A percentile compares a stretch with the other conserved stretches of the same genome.
Conservation (phyloP, 1,284 basidiomycete genomes). For the Malassezia equina region DNA sequence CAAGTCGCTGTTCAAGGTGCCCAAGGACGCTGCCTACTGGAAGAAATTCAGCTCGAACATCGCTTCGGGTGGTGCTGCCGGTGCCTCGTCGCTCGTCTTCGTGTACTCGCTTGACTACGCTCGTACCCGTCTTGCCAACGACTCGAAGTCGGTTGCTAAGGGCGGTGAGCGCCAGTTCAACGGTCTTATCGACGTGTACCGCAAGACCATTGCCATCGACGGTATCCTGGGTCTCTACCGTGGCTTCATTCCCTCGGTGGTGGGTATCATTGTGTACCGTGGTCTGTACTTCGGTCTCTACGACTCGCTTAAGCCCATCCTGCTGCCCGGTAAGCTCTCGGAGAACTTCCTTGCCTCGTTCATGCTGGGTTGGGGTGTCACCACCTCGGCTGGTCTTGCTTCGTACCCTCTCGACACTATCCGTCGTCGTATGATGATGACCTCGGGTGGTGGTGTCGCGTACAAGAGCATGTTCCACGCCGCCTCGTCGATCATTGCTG, state of each 20-base stretch:
- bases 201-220: conserved; percentile 47
- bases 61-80: conserved; percentile 48
- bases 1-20: conserved; percentile 38
- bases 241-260: conserved; percentile 48
- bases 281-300: conserved; percentile 49
- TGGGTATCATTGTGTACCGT: conserved; percentile 48
- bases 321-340: conserved; percentile 43
- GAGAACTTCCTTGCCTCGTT: conserved; percentile 48
- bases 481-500: conserved; percentile 66
- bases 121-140: conserved; percentile 49
- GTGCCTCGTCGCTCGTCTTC: conserved; percentile 48
- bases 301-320: conserved; percentile 49
- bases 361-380: conserved; percentile 48
- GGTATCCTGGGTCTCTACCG: conserved; percentile 49
- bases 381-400: conserved; percentile 48
- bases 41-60: conserved; percentile 47
- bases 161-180: conserved; percentile 49
- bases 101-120: conserved; percentile 49
- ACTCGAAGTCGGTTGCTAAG: conserved; percentile 48
- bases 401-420: conserved; percentile 49
- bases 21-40: conserved; percentile 46
- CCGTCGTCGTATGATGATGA: conserved; percentile 49
- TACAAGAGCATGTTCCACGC: conserved; percentile 56
- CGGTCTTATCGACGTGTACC: conserved; percentile 48
- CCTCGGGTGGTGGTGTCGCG: conserved; percentile 44